Evolutionary conservation across 2,329 filamentous ascomycete species (phyloP).

Genomic region (Pseudocercospora musae): DNA sequence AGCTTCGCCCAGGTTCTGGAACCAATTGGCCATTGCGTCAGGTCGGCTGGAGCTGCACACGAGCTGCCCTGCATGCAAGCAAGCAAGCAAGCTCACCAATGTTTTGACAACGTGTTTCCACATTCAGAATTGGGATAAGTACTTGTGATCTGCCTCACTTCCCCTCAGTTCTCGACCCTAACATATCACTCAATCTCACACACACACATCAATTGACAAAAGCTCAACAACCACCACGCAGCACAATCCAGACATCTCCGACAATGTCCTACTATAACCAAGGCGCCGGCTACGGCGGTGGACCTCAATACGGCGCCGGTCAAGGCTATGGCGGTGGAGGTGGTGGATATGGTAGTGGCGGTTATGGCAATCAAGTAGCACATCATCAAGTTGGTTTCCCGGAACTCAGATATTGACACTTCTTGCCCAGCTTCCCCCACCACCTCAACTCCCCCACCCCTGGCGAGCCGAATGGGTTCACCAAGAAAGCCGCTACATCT

Average conservation of each 20-base stretch:
- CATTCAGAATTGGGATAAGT: neutral
- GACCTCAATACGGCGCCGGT: neutral
- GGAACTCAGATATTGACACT: neutral
- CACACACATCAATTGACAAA: neutral
- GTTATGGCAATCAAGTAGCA: conserved; percentile 5
- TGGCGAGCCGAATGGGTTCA: conserved; percentile 48
- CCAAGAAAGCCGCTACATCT: conserved; percentile 42
- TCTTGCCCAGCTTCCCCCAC: conserved; percentile 19
- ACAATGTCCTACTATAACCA: conserved; percentile 13
- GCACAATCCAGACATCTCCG: neutral
- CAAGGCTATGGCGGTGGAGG: conserved; percentile 10
- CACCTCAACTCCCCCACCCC: conserved; percentile 39
- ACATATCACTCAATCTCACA: neutral
- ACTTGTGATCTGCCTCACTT: neutral
- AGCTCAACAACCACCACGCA: neutral
- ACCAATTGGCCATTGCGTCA: neutral
- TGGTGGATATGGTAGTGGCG: conserved; percentile 11
- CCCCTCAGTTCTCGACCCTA: neutral
- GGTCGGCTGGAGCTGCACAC: neutral
- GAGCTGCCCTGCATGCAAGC: neutral
- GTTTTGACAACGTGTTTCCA: neutral
- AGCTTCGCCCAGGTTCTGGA: conserved; percentile 2
- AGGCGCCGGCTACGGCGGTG: conserved; percentile 8
- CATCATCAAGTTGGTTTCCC: neutral
- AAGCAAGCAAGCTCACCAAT: neutral